A percentile compares a stretch with the other conserved stretches of the same genome.
Conservation (phyloP, 176 grass and related monocot genomes). For the Puya raimondii region DNA sequence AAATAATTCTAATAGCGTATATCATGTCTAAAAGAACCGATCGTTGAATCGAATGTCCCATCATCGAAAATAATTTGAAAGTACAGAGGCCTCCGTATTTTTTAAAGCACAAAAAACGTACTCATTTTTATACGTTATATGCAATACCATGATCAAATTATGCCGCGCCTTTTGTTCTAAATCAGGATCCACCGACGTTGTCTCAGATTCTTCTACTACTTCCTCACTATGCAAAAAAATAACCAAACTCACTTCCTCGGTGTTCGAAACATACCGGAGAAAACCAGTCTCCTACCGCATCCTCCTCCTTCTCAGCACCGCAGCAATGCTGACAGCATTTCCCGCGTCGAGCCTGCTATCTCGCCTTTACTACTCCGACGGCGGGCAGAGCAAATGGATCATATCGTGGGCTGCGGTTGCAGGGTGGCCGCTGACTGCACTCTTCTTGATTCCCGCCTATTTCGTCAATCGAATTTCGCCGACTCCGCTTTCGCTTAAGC, state of each 20-base stretch:
- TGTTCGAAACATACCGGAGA: constrained; percentile 34
- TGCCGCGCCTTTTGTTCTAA: not conserved
- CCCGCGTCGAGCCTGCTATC: constrained; percentile 68
- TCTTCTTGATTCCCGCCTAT: constrained; percentile 44
- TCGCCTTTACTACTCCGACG: constrained; percentile 63
- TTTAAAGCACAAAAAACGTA: too few relatives aligned
- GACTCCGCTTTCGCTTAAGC: constrained; percentile 28
- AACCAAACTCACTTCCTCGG: constrained; percentile 10
- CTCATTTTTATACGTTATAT: not conserved
- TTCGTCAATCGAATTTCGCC: constrained; percentile 33
- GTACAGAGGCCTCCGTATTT: too few relatives aligned
- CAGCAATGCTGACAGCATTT: constrained; percentile 72
- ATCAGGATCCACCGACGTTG: constrained; percentile 3
- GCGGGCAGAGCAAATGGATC: constrained; percentile 87
- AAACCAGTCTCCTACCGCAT: constrained; percentile 46
- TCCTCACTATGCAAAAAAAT: constrained; percentile 17
- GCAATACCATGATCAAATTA: not conserved
- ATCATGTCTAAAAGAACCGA: too few relatives aligned
- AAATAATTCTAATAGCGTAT: too few relatives aligned
- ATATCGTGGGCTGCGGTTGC: constrained; percentile 76
- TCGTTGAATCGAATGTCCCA: too few relatives aligned
- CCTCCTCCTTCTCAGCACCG: constrained; percentile 29
- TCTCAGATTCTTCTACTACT: not conserved
- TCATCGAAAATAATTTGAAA: too few relatives aligned
- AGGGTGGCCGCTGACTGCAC: constrained; percentile 59